A percentile compares a stretch with the other conserved stretches of the same genome.
phyloP scores from a whole-genome alignment of 108 stramenopile species.

The Skeletonema menzelii region DNA sequence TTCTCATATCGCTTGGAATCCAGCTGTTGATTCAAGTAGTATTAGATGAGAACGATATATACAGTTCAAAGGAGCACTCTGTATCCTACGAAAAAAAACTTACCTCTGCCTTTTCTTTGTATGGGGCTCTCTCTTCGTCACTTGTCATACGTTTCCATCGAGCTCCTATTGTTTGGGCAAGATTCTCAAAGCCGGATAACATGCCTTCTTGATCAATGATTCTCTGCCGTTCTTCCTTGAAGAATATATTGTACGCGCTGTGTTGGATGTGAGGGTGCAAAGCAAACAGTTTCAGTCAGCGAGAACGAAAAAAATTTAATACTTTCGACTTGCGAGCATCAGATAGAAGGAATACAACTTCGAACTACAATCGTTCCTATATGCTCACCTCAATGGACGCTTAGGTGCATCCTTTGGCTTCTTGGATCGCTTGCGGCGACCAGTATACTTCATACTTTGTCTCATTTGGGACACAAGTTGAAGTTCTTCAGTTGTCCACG shows the following conservation, averaged over 20 bases:
- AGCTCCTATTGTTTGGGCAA: slow-evolving; percentile 54
- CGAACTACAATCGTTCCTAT: neutral
- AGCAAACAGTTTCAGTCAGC: neutral
- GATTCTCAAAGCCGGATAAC: slow-evolving; percentile 52
- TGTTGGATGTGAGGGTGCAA: neutral
- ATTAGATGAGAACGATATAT: neutral
- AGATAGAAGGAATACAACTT: neutral
- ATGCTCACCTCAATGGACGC: neutral
- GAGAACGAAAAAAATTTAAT: too few relatives aligned
- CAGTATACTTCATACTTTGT: neutral
- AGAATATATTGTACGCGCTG: slow-evolving; percentile 59
- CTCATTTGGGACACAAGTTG: neutral
- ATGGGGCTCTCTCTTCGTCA: slow-evolving; percentile 40
- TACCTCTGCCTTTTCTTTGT: slow-evolving; percentile 54
- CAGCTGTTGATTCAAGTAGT: neutral
- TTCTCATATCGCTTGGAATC: slow-evolving; percentile 4
- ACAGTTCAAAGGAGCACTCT: neutral
- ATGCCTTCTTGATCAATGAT: slow-evolving; percentile 34
- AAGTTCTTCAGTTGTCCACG: neutral
- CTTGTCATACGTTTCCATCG: slow-evolving; percentile 53
- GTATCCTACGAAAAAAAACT: neutral
- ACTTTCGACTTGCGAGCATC: neutral
- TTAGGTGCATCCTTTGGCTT: neutral
- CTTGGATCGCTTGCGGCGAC: neutral
- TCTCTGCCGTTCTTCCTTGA: slow-evolving; percentile 55